Evolutionary conservation across 139 green algal species (phyloP), one percentile per base, ranked within the genome.

Genomic region (Chlamydomonas eustigma): DNA sequence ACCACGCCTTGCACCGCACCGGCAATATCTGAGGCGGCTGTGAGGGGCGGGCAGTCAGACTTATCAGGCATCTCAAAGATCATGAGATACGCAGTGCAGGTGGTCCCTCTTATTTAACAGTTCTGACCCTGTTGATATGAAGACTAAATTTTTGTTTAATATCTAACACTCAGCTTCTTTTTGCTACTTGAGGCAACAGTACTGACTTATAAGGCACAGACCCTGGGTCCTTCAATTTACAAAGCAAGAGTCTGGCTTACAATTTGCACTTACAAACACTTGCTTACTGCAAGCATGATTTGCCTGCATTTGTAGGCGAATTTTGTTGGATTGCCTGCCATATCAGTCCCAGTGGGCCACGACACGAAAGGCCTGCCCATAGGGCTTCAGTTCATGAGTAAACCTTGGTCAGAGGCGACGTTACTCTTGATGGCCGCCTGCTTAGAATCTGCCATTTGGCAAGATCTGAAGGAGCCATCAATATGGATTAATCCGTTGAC

Each of bases 371-470:
- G 83, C 31, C 50, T 87, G 78, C 89, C 87, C 0, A 72, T 90
- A 18, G 90, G 88, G 1, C 79, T 97, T 76, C 92, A 97, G 76
- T 75, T 97, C 3, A 91, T 96, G 8, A 90, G 86, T 3, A 82
- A 81, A 30, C 76, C 86, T 28, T 93, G 85, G 87, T 25, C 66
- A 6, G 92, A 97, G 65, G 65, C 35, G 24, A 74, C 68, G 36
- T 38, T 74, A 38, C 24, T 74, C 37, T 25, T 37, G 25, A 6
- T 74, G 68, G 68, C 37, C 24, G 68, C 68, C 5, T 32, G 38
- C 8, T 28, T 74, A 25, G 68, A 74, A n/a, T 18, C 24, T 8
- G 68, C 68, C 4, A 64, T 74, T 22, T 18, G 44, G 44, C 12
- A 12, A 18, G 12, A 58, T 18, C 12, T 18, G 18, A 18, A 18